phyloP scores from a whole-genome alignment of 805 yeast genomes.

The Clavispora santaluciae region DNA sequence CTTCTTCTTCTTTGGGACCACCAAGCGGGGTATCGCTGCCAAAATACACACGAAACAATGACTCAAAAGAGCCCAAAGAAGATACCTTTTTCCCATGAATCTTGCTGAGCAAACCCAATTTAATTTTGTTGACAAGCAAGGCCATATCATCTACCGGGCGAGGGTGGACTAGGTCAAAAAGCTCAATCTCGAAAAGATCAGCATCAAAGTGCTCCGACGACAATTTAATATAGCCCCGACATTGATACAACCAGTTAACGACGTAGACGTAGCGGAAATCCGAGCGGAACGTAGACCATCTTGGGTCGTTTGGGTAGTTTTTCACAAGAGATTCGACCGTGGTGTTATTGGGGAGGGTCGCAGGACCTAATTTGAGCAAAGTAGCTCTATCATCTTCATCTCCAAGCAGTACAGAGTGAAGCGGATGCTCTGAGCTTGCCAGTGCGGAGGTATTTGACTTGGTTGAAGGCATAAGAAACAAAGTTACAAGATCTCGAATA shows the following conservation, averaged over 20 bases:
- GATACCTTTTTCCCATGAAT: conserved; percentile 35
- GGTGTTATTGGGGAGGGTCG: conserved; percentile 12
- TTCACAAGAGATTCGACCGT: conserved; percentile 11
- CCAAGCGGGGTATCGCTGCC: conserved; percentile 30
- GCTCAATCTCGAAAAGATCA: conserved; percentile 59
- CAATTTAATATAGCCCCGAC: conserved; percentile 48
- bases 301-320: conserved; percentile 11
- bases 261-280: conserved; percentile 20
- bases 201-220: conserved; percentile 51
- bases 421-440: conserved; percentile 12
- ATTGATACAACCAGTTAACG: conserved; percentile 54
- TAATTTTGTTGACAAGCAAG: conserved; percentile 39
- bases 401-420: conserved; percentile 10
- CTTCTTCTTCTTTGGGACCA: conserved; percentile 21
- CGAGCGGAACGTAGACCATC: conserved; percentile 17
- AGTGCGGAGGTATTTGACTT: conserved; percentile 7
- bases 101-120: conserved; percentile 36
- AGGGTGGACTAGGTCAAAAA: conserved; percentile 34
- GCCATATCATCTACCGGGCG: conserved; percentile 31
- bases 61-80: conserved; percentile 28
- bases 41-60: conserved; percentile 29
- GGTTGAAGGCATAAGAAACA: conserved; percentile 4
- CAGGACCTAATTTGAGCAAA: conserved; percentile 12
- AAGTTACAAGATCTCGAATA: background rate
- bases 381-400: conserved; percentile 11